Evolutionary conservation across 2,329 filamentous ascomycete genomes (phyloP).

Genomic region (Hymenoscyphus albidus): DNA sequence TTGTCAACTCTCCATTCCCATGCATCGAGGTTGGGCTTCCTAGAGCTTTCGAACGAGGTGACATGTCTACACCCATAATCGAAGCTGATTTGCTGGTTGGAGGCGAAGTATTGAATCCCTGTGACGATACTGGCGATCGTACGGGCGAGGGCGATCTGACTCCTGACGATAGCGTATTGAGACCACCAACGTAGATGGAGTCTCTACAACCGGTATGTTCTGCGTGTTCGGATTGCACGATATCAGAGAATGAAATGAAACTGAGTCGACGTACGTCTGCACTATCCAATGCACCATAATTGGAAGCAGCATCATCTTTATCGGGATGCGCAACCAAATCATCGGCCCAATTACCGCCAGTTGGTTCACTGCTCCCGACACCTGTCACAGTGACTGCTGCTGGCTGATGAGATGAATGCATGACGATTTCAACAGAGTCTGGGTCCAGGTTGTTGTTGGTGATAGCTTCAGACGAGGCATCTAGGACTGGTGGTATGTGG

Average conservation of each 20-base stretch:
- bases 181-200: conserved; percentile 63
- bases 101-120: conserved; percentile 64
- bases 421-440: conserved; percentile 89
- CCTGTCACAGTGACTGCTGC: conserved; percentile 65
- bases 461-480: conserved; percentile 88
- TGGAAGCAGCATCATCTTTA: conserved; percentile 62
- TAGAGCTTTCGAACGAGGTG: conserved; percentile 53
- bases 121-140: conserved; percentile 72
- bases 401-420: conserved; percentile 77
- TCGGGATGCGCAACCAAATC: conserved; percentile 50
- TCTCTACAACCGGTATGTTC: conserved; percentile 61
- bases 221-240: conserved; percentile 80
- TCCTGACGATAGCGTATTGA: conserved; percentile 55
- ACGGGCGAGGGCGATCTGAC: conserved; percentile 74
- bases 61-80: conserved; percentile 69
- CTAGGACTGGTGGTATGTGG: conserved; percentile 84
- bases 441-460: conserved; percentile 82
- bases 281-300: conserved; percentile 73
- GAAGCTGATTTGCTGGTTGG: conserved; percentile 73
- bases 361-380: conserved; percentile 37
- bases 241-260: conserved; percentile 96
- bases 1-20: conserved; percentile 66
- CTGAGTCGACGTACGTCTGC: conserved; percentile 78
- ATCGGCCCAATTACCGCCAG: conserved; percentile 35
- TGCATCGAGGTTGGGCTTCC: conserved; percentile 59